Evolutionary conservation across 192 early-diverging fungal species (phyloP), one percentile per base, ranked within the genome.

Genomic region (Helicostylum pulchrum): DNA sequence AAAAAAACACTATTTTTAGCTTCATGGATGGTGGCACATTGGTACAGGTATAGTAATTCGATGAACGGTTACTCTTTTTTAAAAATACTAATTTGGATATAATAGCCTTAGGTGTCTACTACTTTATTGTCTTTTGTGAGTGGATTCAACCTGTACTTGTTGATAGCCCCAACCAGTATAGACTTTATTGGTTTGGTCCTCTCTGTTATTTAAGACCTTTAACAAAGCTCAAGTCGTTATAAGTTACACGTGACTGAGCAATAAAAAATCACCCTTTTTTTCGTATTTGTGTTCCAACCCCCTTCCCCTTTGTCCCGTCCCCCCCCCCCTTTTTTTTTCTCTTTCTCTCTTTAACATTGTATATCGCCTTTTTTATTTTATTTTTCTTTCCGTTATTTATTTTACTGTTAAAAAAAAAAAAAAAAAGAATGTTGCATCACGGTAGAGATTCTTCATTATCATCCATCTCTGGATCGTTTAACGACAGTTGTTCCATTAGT

Each of bases 11-110:
- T 34, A 56, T 56, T 56, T 56, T n/a, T 56, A 56, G 54, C 77
- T 86, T 30, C 87, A 88, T 67, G 85, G 82, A 7, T 83, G 82
- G 71, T 88, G 87, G 87, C 87, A 88, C 66, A 80, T 88, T 60
- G 70, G 74, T 36, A 87, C 87, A 12, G 85, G 68, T 62, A 42
- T 57, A 39, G 9, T 9, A 39, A 39, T 9, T 9, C 5, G 9
- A 39, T 9, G 0, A 39, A 39, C 9, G 9, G 4, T 39, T 9
- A 9, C 5, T 9, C n/a, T n/a, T n/a, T n/a, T n/a, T 39, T 9
- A 39, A 39, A 39, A 39, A 39, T 39, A 39, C 36, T 39, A 10
- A 39, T 39, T 3, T 39, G 9, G 36, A 3, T 31, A 39, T 39
- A 20, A 21, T 57, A 66, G 66, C 47, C 8, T 21, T 71, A n/a